Evolutionary conservation across 2,329 filamentous ascomycete genomes (phyloP), one percentile per base, ranked within the genome.

Genomic region (Sphaerulina musiva): DNA sequence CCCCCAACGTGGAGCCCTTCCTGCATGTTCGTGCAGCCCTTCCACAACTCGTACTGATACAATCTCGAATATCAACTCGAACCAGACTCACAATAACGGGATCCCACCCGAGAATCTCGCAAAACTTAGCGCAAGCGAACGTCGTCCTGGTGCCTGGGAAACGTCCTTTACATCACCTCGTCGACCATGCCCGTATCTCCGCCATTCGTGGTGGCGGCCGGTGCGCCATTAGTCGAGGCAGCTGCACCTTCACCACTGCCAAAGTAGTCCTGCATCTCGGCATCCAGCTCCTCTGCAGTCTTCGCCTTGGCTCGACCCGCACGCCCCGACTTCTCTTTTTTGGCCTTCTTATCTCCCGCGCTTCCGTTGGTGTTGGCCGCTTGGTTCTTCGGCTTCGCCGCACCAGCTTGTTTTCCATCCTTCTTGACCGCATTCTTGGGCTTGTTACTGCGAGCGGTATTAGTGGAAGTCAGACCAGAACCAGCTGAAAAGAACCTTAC

Each of bases 231-330:
- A 42, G 71, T 70, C 4, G 74, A 69, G 53, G 75, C 74, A 56
- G 70, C 72, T 41, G 66, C 68, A 50, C 73, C 72, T 10, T 70
- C 72, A 49, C 74, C 74, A 31, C 70, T 69, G 50, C 79, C 83
- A 70, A 95, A 97, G 76, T 98, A 98, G 72, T 97, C 93, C 17
- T 83, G 85, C 93, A 98, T 98, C 72, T 98, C 93, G 4, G 89
- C 90, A 71, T 98, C 93, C 26, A 98, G 83, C 76, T 98, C 91
- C 70, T 95, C 92, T 1, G 86, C 84, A 0, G 90, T 95, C 87
- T 97, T 97, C 76, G 78, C 74, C 73, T 83, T 95, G 78, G 67
- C 84, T 75, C 62, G 86, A 79, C 65, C 86, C 61, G 79, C 76
- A 66, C 76, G 85, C 63, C 84, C 83, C 41, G 73, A 69, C 78